A percentile compares a stretch with the other conserved stretches of the same genome.
phyloP scores from a whole-genome alignment of 345 rosid species.

The Triadica sebifera region DNA sequence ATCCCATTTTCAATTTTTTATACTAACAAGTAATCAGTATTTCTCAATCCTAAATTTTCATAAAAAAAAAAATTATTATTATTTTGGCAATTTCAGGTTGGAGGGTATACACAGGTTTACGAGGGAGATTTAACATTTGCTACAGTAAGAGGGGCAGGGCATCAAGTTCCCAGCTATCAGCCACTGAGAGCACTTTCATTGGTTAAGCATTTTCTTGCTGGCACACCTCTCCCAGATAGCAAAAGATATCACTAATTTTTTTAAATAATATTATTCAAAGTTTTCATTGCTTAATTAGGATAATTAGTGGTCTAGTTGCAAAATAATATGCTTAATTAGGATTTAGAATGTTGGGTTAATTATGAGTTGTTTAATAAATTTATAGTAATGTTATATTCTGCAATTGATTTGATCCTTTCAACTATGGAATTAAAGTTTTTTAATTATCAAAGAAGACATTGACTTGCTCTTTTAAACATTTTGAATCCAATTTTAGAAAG shows the following conservation, averaged over 20 bases:
- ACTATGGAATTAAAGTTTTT: too few species aligned
- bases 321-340: background rate
- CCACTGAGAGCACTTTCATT: constrained; percentile 74
- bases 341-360: background rate
- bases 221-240: constrained; percentile 64
- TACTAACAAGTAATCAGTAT: too few species aligned
- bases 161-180: constrained; percentile 81
- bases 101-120: constrained; percentile 77
- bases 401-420: too few species aligned
- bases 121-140: constrained; percentile 66
- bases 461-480: background rate
- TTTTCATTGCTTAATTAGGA: background rate
- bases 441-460: too few species aligned
- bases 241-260: constrained; percentile 13
- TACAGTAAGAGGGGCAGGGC: constrained; percentile 88
- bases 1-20: too few species aligned
- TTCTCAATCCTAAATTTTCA: too few species aligned
- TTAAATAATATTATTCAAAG: constrained; percentile 3
- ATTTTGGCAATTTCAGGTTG: constrained; percentile 37
- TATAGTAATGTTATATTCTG: background rate
- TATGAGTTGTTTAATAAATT: background rate
- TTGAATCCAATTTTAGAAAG: too few species aligned
- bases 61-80: background rate
- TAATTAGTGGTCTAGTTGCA: too few species aligned
- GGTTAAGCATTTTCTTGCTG: constrained; percentile 54